Conservation (phyloP, 164 flowering plant species). For the Nymphaea thermarum region DNA sequence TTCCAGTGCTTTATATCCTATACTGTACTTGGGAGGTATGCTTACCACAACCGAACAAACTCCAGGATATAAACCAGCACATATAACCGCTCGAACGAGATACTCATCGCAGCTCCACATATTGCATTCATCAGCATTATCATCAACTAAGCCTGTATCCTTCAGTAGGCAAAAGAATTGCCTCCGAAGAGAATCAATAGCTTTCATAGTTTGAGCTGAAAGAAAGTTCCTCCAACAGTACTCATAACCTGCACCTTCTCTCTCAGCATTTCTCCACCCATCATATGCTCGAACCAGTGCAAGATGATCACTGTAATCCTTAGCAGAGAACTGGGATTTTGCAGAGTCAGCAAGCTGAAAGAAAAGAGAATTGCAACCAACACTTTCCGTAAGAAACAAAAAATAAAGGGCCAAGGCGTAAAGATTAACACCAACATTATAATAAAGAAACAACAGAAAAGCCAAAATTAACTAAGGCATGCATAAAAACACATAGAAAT, state of each 20-base stretch:
- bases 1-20: no score
- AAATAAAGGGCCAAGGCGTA: no score
- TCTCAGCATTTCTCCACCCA: conserved; percentile 88
- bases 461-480: no score
- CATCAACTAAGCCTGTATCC: conserved; percentile 67
- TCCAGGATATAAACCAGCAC: conserved; percentile 92
- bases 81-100: conserved; percentile 74
- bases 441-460: no score
- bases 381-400: neutral
- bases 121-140: conserved; percentile 26
- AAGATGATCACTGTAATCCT: conserved; percentile 76
- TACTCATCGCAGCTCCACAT: conserved; percentile 62
- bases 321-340: conserved; percentile 64
- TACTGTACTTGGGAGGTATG: neutral
- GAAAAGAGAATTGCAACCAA: conserved; percentile 5
- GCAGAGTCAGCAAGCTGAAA: conserved; percentile 84
- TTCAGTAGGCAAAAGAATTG: conserved; percentile 65
- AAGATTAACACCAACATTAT: no score
- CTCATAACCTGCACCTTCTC: conserved; percentile 50
- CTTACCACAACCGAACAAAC: conserved; percentile 89
- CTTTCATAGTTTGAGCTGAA: conserved; percentile 79
- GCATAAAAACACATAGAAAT: no score
- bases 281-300: conserved; percentile 80
- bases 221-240: conserved; percentile 94
- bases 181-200: conserved; percentile 77